These are phyloP conservation scores for Zygosaccharomyces bailii DNA, from an alignment of 805 yeast species.

Conservation along the genomic window DNA sequence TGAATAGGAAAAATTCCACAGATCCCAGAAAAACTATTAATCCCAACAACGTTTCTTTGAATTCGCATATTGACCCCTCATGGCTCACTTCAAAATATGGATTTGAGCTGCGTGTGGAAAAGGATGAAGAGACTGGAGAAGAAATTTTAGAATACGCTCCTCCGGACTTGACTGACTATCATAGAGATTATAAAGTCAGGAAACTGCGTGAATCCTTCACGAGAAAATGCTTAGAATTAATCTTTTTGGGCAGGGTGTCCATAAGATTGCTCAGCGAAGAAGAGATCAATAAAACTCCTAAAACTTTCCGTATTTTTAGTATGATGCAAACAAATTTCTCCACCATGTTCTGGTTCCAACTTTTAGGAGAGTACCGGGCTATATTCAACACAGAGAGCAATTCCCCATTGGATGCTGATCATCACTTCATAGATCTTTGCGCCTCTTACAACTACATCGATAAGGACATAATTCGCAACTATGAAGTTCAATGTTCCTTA, in stretches of 20 bases:
- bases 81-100: slow-evolving; percentile 47
- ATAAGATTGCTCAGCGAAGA: slow-evolving; percentile 16
- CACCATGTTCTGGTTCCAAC: slow-evolving; percentile 30
- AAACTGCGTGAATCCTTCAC: slow-evolving; percentile 47
- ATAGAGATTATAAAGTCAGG: slow-evolving; percentile 33
- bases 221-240: slow-evolving; percentile 52
- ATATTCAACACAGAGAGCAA: slow-evolving; percentile 20
- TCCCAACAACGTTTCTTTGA: slow-evolving; percentile 48
- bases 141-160: slow-evolving; percentile 40
- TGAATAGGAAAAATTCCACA: slow-evolving; percentile 40
- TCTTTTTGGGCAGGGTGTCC: slow-evolving; percentile 42
- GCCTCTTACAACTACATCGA: slow-evolving; percentile 49
- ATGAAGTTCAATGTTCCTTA: slow-evolving; percentile 37
- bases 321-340: slow-evolving; percentile 27
- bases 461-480: slow-evolving; percentile 46
- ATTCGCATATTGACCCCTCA: slow-evolving; percentile 53
- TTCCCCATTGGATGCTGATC: slow-evolving; percentile 26
- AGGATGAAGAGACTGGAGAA: slow-evolving; percentile 27
- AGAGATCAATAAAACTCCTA: slow-evolving; percentile 11
- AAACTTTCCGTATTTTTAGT: slow-evolving; percentile 30
- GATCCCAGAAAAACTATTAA: slow-evolving; percentile 55
- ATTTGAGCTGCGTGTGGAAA: slow-evolving; percentile 38
- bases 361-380: slow-evolving; percentile 34
- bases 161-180: slow-evolving; percentile 42
- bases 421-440: slow-evolving; percentile 45